Evolutionary conservation across 1,139 yeast genomes (phyloP).

Genomic region (Arxiozyma heterogenica): DNA sequence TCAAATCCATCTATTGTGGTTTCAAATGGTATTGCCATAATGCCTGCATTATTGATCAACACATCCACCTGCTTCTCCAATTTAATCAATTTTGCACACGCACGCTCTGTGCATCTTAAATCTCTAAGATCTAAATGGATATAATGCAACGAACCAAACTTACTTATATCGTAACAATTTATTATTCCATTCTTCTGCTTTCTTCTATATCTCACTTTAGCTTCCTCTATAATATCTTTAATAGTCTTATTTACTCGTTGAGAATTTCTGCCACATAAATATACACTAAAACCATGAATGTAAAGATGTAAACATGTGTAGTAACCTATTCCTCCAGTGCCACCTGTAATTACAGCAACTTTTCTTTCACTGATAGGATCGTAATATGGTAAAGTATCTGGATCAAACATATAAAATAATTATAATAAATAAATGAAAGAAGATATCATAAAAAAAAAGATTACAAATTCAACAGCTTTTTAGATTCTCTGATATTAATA

Average conservation of each 20-base stretch:
- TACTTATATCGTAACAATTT: conserved; percentile 12
- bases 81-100: conserved; percentile 42
- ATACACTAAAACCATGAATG: conserved; percentile 68
- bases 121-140: conserved; percentile 56
- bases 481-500: neutral
- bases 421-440: too few relatives aligned
- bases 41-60: conserved; percentile 72
- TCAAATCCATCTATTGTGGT: conserved; percentile 67
- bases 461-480: neutral
- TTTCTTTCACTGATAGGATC: conserved; percentile 36
- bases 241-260: conserved; percentile 50
- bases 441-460: too few relatives aligned
- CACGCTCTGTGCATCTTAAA: conserved; percentile 47
- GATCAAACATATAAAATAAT: conserved; percentile 15
- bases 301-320: conserved; percentile 66
- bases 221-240: conserved; percentile 45
- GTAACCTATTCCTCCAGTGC: conserved; percentile 74
- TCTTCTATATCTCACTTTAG: conserved; percentile 25
- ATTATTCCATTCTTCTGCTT: conserved; percentile 2
- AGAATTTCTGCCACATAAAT: conserved; percentile 60
- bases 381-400: conserved; percentile 30
- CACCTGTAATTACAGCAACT: conserved; percentile 71
- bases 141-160: conserved; percentile 50
- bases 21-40: conserved; percentile 64
- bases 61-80: conserved; percentile 50